Conservation (phyloP, 805 yeast species). For the Saccharomycopsis sp. region DNA sequence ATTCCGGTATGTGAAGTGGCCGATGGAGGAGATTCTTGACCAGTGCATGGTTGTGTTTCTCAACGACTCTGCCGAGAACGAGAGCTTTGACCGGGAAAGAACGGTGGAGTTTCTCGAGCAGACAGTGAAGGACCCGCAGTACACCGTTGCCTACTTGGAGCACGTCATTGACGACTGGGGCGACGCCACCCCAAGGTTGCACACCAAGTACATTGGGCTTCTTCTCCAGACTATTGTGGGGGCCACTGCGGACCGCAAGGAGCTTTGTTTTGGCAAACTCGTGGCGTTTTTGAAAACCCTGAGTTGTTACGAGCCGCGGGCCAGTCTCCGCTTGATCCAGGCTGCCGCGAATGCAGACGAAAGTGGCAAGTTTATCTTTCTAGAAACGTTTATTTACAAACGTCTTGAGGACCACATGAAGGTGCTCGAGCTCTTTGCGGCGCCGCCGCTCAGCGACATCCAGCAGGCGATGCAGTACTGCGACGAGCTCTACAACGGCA, state of each 20-base stretch:
- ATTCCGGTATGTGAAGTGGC: conserved; percentile 47
- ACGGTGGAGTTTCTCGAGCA: conserved; percentile 45
- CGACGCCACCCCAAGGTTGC: conserved; percentile 32
- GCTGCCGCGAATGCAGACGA: not conserved
- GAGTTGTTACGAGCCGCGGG: conserved; percentile 32
- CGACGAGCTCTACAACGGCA: conserved; percentile 30
- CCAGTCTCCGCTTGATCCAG: conserved; percentile 25
- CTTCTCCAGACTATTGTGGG: conserved; percentile 29
- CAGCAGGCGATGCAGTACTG: conserved; percentile 54
- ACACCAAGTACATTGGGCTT: conserved; percentile 36
- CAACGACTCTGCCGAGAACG: conserved; percentile 53
- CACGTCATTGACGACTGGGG: conserved; percentile 36
- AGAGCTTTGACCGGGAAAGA: conserved; percentile 42
- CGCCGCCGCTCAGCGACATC: conserved; percentile 45
- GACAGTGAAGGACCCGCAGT: conserved; percentile 23
- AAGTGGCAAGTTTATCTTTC: conserved; percentile 27
- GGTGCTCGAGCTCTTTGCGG: conserved; percentile 52
- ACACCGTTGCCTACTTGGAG: conserved; percentile 43
- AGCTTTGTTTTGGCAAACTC: conserved; percentile 27
- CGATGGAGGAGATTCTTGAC: conserved; percentile 32
- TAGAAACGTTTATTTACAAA: conserved; percentile 50
- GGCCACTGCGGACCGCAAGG: conserved; percentile 22
- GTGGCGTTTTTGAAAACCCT: conserved; percentile 29
- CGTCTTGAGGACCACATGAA: conserved; percentile 52
- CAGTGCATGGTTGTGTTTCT: conserved; percentile 48